phyloP scores from a whole-genome alignment of 345 rosid genomes.

The Pistacia integerrima region DNA sequence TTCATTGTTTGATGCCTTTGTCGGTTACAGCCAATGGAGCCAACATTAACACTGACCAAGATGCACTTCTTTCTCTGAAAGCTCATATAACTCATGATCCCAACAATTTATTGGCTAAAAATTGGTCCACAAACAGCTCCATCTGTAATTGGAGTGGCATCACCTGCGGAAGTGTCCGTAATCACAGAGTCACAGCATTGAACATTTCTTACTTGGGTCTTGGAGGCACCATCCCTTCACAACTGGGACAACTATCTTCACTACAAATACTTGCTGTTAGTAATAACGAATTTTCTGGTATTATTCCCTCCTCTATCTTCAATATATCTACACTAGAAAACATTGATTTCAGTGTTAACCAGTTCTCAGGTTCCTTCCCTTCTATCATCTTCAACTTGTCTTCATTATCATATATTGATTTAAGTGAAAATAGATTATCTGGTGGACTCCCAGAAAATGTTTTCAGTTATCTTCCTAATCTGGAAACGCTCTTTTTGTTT shows the following conservation, averaged over 20 bases:
- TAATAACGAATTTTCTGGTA: not conserved
- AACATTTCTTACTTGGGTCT: constrained; percentile 1
- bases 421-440: not conserved
- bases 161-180: not conserved
- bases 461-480: not conserved
- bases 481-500: not conserved
- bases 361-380: not conserved
- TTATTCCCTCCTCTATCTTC: not conserved
- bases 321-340: not conserved
- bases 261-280: not conserved
- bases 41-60: not conserved
- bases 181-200: constrained; percentile 16
- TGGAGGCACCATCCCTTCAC: constrained; percentile 11
- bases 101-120: not conserved
- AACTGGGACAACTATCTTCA: constrained; percentile 4
- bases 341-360: not conserved
- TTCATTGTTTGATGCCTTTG: not conserved
- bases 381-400: not conserved
- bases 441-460: not conserved
- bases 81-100: constrained; percentile 3
- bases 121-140: constrained; percentile 1
- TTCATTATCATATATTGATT: not conserved
- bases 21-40: not conserved
- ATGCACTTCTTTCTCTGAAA: constrained; percentile 1
- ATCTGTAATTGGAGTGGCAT: constrained; percentile 5